Percentiles rank a stretch among this genome's conserved stretches.
Evolutionary conservation across 2,329 filamentous ascomycete genomes (phyloP).

Genomic region (Talaromyces sp.): DNA sequence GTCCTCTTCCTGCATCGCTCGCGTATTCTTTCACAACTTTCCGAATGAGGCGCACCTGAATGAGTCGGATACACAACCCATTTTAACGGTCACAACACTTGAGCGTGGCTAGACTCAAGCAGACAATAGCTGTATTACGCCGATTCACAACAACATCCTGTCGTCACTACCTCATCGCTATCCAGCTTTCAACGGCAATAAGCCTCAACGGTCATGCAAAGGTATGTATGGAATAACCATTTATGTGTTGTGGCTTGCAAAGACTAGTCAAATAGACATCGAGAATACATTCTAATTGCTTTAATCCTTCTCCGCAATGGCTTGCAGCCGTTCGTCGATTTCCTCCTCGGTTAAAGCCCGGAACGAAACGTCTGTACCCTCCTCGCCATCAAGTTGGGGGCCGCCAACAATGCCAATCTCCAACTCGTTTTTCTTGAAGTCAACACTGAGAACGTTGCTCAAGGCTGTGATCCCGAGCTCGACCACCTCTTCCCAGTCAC

Average conservation of each 20-base stretch:
- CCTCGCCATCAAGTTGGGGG: constrained; percentile 74
- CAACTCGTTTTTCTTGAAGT: constrained; percentile 99
- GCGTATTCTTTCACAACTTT: background rate
- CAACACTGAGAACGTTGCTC: constrained; percentile 94
- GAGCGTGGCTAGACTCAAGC: background rate
- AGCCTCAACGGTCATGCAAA: background rate
- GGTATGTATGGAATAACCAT: background rate
- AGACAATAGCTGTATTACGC: background rate
- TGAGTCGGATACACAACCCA: background rate
- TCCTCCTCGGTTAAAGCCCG: constrained; percentile 91
- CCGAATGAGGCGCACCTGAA: constrained; percentile 18
- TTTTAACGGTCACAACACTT: background rate
- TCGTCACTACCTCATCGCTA: background rate
- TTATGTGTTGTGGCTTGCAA: background rate
- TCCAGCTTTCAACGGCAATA: background rate
- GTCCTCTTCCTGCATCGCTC: background rate
- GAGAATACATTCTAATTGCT: constrained; percentile 11
- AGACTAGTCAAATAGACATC: background rate
- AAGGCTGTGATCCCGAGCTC: constrained; percentile 93
- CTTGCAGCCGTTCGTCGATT: constrained; percentile 96
- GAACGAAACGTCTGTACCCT: constrained; percentile 76
- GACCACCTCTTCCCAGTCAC: constrained; percentile 94
- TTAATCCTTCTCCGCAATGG: constrained; percentile 97
- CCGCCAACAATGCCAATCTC: constrained; percentile 97
- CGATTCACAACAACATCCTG: background rate